These are phyloP conservation scores for Aegilops bicornis DNA, from an alignment of 176 grass and related monocot genomes.

Conservation along the genomic window DNA sequence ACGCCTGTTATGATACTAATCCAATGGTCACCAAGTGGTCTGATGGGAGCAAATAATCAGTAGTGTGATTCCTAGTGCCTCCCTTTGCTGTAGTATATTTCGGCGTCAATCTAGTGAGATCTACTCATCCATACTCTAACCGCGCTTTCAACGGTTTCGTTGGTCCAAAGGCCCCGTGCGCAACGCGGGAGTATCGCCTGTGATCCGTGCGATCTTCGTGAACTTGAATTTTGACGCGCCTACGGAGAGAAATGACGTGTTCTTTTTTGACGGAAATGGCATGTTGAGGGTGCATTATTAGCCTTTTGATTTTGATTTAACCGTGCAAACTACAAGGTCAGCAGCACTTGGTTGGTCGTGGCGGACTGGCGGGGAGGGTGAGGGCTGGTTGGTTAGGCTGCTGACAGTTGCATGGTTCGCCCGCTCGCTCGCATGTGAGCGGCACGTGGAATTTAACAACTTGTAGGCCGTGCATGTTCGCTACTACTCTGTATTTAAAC, in stretches of 20 bases:
- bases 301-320: neutral
- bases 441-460: constrained; percentile 20
- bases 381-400: neutral
- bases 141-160: neutral
- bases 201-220: neutral
- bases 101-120: neutral
- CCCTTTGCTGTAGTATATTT: neutral
- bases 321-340: neutral
- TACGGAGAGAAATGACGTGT: neutral
- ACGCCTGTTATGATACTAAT: too few species aligned
- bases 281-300: neutral
- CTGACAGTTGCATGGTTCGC: neutral
- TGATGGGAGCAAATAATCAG: too few species aligned
- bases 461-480: constrained; percentile 8
- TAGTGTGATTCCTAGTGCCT: too few species aligned
- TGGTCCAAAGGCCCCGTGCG: neutral
- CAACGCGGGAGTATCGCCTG: neutral
- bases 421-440: constrained; percentile 6
- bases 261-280: too few species aligned
- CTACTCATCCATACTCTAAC: neutral
- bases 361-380: neutral
- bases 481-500: neutral
- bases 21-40: too few species aligned
- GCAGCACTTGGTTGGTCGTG: neutral
- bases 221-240: neutral